These are phyloP conservation scores for Globisporangium heterothallicum DNA, from an alignment of 352 stramenopile genomes.

Conservation along the genomic window DNA sequence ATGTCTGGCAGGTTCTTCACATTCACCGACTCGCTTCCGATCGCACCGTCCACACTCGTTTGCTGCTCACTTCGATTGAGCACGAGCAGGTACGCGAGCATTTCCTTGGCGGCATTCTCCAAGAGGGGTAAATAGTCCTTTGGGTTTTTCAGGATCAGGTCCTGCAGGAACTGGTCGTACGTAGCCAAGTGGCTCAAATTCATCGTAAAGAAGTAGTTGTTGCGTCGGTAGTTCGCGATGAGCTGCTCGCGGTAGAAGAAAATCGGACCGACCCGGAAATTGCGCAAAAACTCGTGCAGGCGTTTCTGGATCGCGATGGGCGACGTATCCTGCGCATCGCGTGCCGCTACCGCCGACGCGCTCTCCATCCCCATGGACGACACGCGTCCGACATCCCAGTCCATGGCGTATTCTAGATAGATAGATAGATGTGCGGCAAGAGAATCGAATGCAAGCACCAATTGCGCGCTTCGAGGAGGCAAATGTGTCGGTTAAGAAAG, in stretches of 20 bases:
- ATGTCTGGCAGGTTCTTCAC: constrained; percentile 59
- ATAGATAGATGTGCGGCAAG: too few species aligned
- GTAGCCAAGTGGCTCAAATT: constrained; percentile 80
- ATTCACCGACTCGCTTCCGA: constrained; percentile 14
- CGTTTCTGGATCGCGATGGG: constrained; percentile 59
- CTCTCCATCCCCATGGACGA: constrained; percentile 79
- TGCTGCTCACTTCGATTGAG: constrained; percentile 34
- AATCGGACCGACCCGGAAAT: constrained; percentile 78
- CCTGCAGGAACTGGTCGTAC: constrained; percentile 84
- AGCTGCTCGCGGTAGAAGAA: constrained; percentile 91
- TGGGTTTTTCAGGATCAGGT: constrained; percentile 79
- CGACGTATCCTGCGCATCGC: constrained; percentile 45
- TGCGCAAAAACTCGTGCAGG: constrained; percentile 81
- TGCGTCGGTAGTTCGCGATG: constrained; percentile 76
- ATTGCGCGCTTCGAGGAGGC: neutral
- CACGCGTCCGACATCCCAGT: constrained; percentile 78
- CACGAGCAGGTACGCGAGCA: constrained; percentile 59
- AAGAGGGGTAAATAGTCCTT: constrained; percentile 82
- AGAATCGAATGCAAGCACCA: too few species aligned
- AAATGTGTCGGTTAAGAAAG: too few species aligned
- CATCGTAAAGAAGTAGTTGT: constrained; percentile 71
- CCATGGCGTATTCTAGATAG: constrained; percentile 30
- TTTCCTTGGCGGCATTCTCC: constrained; percentile 81
- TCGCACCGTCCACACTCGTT: constrained; percentile 16
- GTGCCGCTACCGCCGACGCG: constrained; percentile 35